phyloP scores from a whole-genome alignment of 1,139 yeast species.

The Magnusiomyces suaveolens region DNA sequence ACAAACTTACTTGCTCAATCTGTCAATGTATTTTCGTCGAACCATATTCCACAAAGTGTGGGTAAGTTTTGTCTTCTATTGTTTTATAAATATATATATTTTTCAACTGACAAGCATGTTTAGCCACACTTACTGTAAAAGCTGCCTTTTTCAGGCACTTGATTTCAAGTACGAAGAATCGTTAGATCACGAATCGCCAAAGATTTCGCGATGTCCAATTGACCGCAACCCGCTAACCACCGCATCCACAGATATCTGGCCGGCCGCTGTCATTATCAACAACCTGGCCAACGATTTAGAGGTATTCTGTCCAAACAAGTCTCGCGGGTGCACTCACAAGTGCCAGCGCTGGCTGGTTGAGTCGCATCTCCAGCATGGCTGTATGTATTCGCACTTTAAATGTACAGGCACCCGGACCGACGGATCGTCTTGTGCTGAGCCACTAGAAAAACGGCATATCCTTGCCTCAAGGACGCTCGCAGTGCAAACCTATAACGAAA shows the following conservation, averaged over 20 bases:
- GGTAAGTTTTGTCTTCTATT: conserved; percentile 30
- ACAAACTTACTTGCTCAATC: conserved; percentile 37
- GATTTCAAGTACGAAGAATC: conserved; percentile 27
- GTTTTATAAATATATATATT: not conserved
- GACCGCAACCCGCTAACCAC: conserved; percentile 44
- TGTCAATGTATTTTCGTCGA: conserved; percentile 29
- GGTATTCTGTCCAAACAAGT: conserved; percentile 46
- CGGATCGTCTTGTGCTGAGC: conserved; percentile 7
- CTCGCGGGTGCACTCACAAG: conserved; percentile 49
- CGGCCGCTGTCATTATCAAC: conserved; percentile 53
- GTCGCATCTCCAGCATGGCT: conserved; percentile 42
- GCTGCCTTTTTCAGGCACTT: conserved; percentile 18
- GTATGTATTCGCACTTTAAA: conserved; percentile 43
- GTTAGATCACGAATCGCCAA: conserved; percentile 11
- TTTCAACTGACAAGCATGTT: not conserved
- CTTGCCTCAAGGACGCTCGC: not conserved
- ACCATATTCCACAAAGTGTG: conserved; percentile 31
- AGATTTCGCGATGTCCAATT: conserved; percentile 43
- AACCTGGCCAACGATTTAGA: conserved; percentile 53
- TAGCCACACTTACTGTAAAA: conserved; percentile 29
- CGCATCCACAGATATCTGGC: conserved; percentile 39
- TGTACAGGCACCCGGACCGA: conserved; percentile 27
- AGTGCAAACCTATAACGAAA: conserved; percentile 1
- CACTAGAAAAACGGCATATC: conserved; percentile 8
- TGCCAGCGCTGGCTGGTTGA: conserved; percentile 55